phyloP scores from a whole-genome alignment of 768 basidiomycete species.

The Hericium alpestre region DNA sequence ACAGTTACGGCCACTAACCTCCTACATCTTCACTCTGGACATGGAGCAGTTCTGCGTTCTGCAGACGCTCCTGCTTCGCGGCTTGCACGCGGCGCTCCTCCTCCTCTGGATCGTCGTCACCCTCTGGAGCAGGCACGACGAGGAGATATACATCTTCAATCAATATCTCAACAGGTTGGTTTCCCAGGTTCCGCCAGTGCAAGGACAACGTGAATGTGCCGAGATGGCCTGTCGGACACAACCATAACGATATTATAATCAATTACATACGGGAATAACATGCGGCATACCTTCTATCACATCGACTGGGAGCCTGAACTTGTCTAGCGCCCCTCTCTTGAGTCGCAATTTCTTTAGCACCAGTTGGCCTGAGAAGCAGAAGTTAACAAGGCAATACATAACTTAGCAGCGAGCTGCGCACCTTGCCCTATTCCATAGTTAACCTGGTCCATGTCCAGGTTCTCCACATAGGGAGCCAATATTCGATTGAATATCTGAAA shows the following conservation, averaged over 20 bases:
- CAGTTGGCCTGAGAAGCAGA: constrained; percentile 46
- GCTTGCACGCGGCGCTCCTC: constrained; percentile 76
- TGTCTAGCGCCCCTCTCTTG: constrained; percentile 89
- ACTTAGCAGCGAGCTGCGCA: constrained; percentile 15
- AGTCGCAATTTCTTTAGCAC: constrained; percentile 74
- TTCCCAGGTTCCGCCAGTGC: constrained; percentile 83
- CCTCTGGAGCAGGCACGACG: constrained; percentile 70
- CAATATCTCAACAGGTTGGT: constrained; percentile 81
- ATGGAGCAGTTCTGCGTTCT: constrained; percentile 78
- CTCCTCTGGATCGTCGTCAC: constrained; percentile 65
- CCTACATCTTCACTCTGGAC: constrained; percentile 29
- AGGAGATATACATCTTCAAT: constrained; percentile 94
- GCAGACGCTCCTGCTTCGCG: constrained; percentile 79
- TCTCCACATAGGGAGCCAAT: constrained; percentile 91
- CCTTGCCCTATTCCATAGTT: constrained; percentile 90
- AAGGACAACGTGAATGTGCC: constrained; percentile 80
- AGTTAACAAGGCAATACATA: constrained; percentile 6
- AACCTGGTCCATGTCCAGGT: constrained; percentile 88
- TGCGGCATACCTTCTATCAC: constrained; percentile 67
- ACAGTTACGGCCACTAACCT: too few species aligned
- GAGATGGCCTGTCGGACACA: constrained; percentile 49
- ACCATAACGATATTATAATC: neutral
- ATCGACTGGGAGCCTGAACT: constrained; percentile 91
- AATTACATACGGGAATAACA: neutral
- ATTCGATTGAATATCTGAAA: constrained; percentile 79